Percentiles rank a stretch among this genome's conserved stretches.
These are phyloP conservation scores for Penicillium hesseltinei DNA, from an alignment of 2,329 filamentous ascomycete species.

Conservation along the genomic window DNA sequence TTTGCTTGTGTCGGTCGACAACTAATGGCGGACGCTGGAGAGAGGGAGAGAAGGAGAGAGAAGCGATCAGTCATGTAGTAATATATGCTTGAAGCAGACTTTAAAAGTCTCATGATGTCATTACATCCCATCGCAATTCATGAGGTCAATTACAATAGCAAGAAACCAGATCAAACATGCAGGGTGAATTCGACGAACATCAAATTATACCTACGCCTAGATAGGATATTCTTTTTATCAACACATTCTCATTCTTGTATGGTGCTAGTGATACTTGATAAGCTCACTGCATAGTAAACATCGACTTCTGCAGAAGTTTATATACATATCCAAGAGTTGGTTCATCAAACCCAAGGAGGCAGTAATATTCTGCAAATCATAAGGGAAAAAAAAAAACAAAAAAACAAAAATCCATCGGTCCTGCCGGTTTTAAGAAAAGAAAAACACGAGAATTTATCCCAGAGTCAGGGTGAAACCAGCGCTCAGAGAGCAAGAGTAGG, in stretches of 20 bases:
- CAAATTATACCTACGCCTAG: background rate
- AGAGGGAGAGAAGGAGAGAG: background rate
- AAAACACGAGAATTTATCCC: constrained; percentile 22
- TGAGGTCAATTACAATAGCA: too few relatives aligned
- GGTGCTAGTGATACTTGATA: background rate
- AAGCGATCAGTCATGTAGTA: too few relatives aligned
- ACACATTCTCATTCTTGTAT: constrained; percentile 10
- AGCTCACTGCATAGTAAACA: background rate
- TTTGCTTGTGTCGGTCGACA: background rate
- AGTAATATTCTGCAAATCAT: background rate
- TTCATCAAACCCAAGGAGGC: background rate
- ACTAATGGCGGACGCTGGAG: too few relatives aligned
- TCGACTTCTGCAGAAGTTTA: constrained; percentile 5
- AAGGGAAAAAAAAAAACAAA: background rate
- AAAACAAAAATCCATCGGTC: constrained; percentile 9
- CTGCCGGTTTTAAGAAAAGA: constrained; percentile 8
- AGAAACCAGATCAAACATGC: background rate
- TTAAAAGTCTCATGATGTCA: background rate
- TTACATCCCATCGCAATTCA: background rate
- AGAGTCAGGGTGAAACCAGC: constrained; percentile 33
- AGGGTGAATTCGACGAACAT: background rate
- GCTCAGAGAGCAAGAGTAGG: constrained; percentile 31
- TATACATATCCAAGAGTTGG: background rate
- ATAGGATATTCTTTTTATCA: too few relatives aligned
- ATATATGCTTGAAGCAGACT: background rate